Percentiles rank a stretch among this genome's conserved stretches.
Evolutionary conservation across 1,284 basidiomycete species (phyloP).

Genomic region (Cryptococcus amylolentus): DNA sequence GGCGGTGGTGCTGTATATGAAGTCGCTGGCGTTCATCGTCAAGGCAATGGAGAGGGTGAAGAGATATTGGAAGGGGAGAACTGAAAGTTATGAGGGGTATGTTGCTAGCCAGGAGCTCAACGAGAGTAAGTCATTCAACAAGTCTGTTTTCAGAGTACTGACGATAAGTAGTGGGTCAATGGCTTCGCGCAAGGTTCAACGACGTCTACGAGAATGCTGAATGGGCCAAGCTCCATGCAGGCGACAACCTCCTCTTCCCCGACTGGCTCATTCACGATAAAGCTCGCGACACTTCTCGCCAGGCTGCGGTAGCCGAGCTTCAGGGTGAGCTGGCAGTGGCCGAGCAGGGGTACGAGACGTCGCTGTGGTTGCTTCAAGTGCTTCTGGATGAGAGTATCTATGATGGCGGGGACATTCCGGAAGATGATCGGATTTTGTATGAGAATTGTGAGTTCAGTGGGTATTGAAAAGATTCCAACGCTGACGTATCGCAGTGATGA

Average conservation of each 20-base stretch:
- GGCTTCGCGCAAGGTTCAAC: slow-evolving; percentile 58
- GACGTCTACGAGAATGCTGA: slow-evolving; percentile 59
- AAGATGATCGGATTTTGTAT: slow-evolving; percentile 76
- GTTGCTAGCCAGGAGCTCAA: slow-evolving; percentile 54
- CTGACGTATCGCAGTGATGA: slow-evolving; percentile 20
- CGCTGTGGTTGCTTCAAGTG: slow-evolving; percentile 85
- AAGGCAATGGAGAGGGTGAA: slow-evolving; percentile 70
- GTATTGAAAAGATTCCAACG: neutral
- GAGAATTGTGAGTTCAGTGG: slow-evolving; percentile 64
- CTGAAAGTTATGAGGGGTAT: slow-evolving; percentile 24
- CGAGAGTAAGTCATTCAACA: slow-evolving; percentile 50
- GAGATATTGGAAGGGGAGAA: slow-evolving; percentile 49
- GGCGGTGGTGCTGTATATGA: slow-evolving; percentile 87
- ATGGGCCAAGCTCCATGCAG: slow-evolving; percentile 53
- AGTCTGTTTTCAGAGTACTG: neutral
- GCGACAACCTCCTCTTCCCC: slow-evolving; percentile 53
- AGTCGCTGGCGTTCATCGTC: slow-evolving; percentile 86
- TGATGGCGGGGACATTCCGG: slow-evolving; percentile 73
- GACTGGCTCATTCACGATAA: slow-evolving; percentile 58
- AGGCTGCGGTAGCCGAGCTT: slow-evolving; percentile 86
- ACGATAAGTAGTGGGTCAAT: slow-evolving; percentile 52
- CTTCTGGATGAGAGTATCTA: slow-evolving; percentile 86
- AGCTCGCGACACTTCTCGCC: slow-evolving; percentile 65
- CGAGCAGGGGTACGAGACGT: slow-evolving; percentile 90
- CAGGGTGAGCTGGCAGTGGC: slow-evolving; percentile 72